phyloP scores from a whole-genome alignment of 23 red algal species.

The Gracilariopsis chorda region DNA sequence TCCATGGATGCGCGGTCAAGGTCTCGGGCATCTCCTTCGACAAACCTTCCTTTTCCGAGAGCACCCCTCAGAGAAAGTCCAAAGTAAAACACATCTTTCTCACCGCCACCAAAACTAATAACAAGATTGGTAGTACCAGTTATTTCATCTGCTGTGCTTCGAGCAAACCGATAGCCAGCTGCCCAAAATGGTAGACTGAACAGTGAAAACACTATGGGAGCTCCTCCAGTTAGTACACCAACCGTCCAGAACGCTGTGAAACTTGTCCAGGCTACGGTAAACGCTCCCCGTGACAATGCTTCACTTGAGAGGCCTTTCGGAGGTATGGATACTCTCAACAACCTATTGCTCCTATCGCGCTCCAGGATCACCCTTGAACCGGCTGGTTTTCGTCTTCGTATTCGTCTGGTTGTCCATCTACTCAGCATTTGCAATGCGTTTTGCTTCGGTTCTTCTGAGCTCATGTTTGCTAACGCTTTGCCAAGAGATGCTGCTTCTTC shows the following conservation, averaged over 20 bases:
- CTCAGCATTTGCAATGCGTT: neutral
- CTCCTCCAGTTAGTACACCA: conserved; percentile 54
- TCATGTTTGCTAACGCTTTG: conserved; percentile 12
- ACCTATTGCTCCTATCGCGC: conserved; percentile 22
- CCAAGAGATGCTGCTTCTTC: conserved; percentile 28
- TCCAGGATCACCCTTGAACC: conserved; percentile 31
- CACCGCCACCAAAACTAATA: conserved; percentile 45
- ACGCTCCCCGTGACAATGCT: conserved; percentile 44
- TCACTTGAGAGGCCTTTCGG: conserved; percentile 29
- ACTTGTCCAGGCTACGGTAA: conserved; percentile 51
- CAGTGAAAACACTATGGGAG: conserved; percentile 38
- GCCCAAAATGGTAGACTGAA: conserved; percentile 83
- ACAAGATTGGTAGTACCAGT: conserved; percentile 13
- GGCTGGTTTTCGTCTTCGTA: conserved; percentile 36
- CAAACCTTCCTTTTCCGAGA: conserved; percentile 1
- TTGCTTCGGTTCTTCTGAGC: neutral
- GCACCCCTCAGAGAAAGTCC: conserved; percentile 4
- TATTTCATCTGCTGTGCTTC: conserved; percentile 33
- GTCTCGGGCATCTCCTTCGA: conserved; percentile 52
- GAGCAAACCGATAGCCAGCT: conserved; percentile 46
- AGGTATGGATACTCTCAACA: conserved; percentile 40
- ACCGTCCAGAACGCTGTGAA: conserved; percentile 63
- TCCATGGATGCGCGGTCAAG: conserved; percentile 33
- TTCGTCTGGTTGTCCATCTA: neutral
- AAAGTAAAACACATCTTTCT: conserved; percentile 48